These are phyloP conservation scores for Athelia sp. DNA, from an alignment of 1,284 basidiomycete species.

Conservation along the genomic window DNA sequence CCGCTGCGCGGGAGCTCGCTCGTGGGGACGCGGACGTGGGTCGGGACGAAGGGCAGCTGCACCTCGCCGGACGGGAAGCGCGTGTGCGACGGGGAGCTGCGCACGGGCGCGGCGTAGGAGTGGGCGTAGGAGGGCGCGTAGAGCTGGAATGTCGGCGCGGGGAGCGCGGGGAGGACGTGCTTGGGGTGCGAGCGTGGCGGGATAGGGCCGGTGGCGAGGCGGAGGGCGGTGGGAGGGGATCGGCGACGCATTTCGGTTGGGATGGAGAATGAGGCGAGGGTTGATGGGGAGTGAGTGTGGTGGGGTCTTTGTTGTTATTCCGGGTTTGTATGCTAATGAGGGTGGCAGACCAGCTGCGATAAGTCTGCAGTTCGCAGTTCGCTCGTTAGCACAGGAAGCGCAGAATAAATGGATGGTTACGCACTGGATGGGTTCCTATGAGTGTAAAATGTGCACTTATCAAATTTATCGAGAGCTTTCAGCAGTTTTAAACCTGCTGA, in stretches of 20 bases:
- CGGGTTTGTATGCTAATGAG: not conserved
- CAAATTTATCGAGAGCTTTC: too few species aligned
- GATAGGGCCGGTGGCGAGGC: constrained; percentile 47
- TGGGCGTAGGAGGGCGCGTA: too few species aligned
- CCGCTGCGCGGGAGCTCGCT: constrained; percentile 11
- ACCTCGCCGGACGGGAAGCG: too few species aligned
- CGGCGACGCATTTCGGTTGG: constrained; percentile 48
- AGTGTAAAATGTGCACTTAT: too few species aligned
- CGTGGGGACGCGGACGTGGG: constrained; percentile 3
- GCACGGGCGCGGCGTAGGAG: constrained; percentile 20
- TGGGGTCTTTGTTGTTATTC: not conserved
- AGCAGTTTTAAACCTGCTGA: too few species aligned
- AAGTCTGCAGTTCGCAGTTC: not conserved
- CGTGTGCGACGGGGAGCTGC: constrained; percentile 13
- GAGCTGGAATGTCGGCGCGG: constrained; percentile 43
- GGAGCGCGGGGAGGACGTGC: constrained; percentile 52
- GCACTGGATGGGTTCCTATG: too few species aligned
- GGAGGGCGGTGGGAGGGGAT: constrained; percentile 53
- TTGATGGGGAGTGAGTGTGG: not conserved
- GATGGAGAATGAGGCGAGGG: constrained; percentile 6
- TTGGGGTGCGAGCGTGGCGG: constrained; percentile 50
- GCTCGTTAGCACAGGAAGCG: not conserved
- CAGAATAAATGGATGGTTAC: too few species aligned
- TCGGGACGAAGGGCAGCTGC: not conserved
- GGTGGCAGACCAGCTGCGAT: not conserved